Evolutionary conservation across 345 rosid genomes (phyloP), one percentile per base, ranked within the genome.

Genomic region (Pugionium cornutum): DNA sequence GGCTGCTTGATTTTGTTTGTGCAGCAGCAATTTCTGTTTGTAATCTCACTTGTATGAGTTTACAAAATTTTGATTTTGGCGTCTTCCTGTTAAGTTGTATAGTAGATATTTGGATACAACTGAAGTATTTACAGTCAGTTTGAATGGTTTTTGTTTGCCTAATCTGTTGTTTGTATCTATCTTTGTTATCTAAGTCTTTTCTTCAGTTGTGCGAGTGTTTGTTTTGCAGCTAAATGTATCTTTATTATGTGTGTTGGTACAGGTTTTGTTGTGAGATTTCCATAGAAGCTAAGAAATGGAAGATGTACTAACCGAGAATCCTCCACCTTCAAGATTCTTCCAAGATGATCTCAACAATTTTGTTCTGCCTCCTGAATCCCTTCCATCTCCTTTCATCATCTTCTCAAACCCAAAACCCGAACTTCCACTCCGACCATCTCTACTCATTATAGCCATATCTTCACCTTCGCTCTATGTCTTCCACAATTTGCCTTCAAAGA

Each of bases 271-370:
- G 65, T n/a, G 45, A 58, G 36, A 74, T 25, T 49, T 74, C 3
- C 32, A 37, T 25, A 28, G 5, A 34, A 30, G 46, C 25, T 65
- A 48, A 73, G 72, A 49, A 51, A 92, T 92, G 98, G 98, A 86
- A 82, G 96, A 89, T 77, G 83, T 88, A 5, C 78, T 92, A 26
- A 89, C 96, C 0, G 96, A 92, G 82, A 79, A 85, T 32, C 94
- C 98, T 18, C 97, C 95, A 40, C 97, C 98, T 56, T 88, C 98
- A 39, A 84, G 97, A 77, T 89, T 92, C 80, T 82, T 86, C 51
- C 85, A 82, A 83, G 98, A 92, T 68, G 98, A 92, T 70, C 96
- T 92, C 37, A 86, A 86, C 84, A 92, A 83, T 76, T 92, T 89
- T 58, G 42, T 83, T 7, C 62, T 71, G 8, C 83, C 83, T 29